These are phyloP conservation scores for Geotrichum histeridarum DNA, from an alignment of 1,139 yeast genomes.

Conservation along the genomic window DNA sequence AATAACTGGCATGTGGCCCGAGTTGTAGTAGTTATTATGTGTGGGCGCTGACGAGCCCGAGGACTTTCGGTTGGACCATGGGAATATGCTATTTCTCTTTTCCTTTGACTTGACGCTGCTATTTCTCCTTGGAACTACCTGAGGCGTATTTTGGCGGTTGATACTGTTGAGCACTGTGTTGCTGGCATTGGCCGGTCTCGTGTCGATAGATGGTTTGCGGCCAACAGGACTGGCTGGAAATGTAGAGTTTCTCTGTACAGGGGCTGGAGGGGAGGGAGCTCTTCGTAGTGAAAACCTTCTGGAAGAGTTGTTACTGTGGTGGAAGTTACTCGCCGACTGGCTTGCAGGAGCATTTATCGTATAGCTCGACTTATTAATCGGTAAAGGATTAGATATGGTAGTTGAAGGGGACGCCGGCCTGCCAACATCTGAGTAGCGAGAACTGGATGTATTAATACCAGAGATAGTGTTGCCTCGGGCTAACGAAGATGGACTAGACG, in stretches of 20 bases:
- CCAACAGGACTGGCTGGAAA: not conserved
- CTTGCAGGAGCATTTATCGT: too few species aligned
- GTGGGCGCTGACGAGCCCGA: not conserved
- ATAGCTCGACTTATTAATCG: too few species aligned
- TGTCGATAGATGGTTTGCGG: not conserved
- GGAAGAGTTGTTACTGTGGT: not conserved
- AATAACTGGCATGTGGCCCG: conserved; percentile 20
- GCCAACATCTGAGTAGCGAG: too few species aligned
- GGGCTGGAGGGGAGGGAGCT: not conserved
- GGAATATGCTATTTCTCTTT: conserved; percentile 13
- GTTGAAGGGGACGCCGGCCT: too few species aligned
- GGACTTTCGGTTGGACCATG: conserved; percentile 13
- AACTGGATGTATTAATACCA: too few species aligned
- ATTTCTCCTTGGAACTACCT: not conserved
- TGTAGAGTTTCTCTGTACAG: too few species aligned
- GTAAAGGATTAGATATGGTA: too few species aligned
- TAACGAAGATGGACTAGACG: too few species aligned
- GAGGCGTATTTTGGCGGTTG: not conserved
- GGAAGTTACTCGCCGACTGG: not conserved
- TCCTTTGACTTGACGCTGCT: not conserved
- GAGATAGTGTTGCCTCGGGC: too few species aligned
- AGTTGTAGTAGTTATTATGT: conserved; percentile 17
- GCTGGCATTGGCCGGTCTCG: not conserved
- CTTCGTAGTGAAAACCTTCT: not conserved
- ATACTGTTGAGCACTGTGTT: conserved; percentile 2